These are phyloP conservation scores for Anaeromyces robustus DNA, from an alignment of 192 early-diverging fungal species.

Conservation along the genomic window DNA sequence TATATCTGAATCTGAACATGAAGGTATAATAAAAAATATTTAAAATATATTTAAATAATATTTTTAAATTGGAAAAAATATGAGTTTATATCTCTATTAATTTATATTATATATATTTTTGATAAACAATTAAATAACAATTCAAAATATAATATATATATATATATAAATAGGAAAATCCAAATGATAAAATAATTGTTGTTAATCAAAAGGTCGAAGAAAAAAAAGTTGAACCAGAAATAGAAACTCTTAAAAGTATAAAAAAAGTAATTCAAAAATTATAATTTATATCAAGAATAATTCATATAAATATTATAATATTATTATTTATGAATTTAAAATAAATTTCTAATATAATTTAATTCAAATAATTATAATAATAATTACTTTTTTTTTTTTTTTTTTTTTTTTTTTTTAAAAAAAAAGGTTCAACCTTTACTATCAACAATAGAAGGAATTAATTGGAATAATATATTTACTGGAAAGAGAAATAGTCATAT, in stretches of 20 bases:
- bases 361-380: too few relatives aligned
- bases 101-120: too few relatives aligned
- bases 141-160: not conserved
- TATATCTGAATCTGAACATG: too few relatives aligned
- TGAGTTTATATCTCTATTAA: too few relatives aligned
- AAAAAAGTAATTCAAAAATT: not conserved
- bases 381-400: too few relatives aligned
- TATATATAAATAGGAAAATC: not conserved
- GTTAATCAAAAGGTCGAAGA: not conserved
- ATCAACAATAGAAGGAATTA: not conserved
- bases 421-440: not conserved
- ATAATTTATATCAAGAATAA: not conserved
- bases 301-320: too few relatives aligned
- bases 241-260: not conserved
- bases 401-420: too few relatives aligned
- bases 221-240: not conserved
- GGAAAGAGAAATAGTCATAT: not conserved
- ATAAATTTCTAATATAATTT: too few relatives aligned
- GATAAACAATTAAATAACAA: too few relatives aligned
- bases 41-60: too few relatives aligned
- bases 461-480: not conserved
- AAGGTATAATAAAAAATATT: too few relatives aligned
- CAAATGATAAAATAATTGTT: not conserved
- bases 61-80: too few relatives aligned
- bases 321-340: not conserved